Evolutionary conservation across 805 yeast genomes (phyloP), one percentile per base, ranked within the genome.

Genomic region (Lipomyces japonicus): DNA sequence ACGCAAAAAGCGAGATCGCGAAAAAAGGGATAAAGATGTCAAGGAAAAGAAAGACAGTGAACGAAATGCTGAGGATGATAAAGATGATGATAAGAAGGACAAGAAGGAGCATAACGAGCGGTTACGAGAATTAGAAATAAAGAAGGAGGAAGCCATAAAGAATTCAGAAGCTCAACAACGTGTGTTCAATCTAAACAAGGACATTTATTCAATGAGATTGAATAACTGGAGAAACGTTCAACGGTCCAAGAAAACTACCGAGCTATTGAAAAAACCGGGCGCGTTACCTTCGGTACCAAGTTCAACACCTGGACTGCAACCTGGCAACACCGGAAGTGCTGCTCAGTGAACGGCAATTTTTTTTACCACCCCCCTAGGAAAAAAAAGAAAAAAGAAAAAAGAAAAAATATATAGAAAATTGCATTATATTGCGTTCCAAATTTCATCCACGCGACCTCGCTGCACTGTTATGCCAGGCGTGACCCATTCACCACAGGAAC

Each of bases 401-500:
- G n/a, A n/a, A n/a, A n/a, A n/a, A n/a, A n/a, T n/a, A n/a, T n/a
- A n/a, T n/a, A n/a, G n/a, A n/a, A n/a, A n/a, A n/a, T n/a, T n/a
- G n/a, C n/a, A n/a, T 22, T 16, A 39, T 30, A 16, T 24, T 37
- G 9, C 39, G 6, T 22, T 26, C 16, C 21, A 18, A 10, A 18
- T 10, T 52, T 79, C 79, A 64, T 91, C 97, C 3, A 87, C 91
- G 65, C 86, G 86, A 4, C 89, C 84, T 25, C 81, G 73, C 65
- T 82, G 89, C 48, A 93, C 67, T 65, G 86, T 87, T 52, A 93
- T 76, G 1, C 95, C 95, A 0, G 98, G 98, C 7, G 87, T 77
- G 75, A 91, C 82, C 98, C 98, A 93, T 61, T 79, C 80, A 2
- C 97, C 97, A 67, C 98, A 93, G 50, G 93, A 80, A 67, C 98